These are phyloP conservation scores for Gaeumannomyces tritici DNA, from an alignment of 2,329 filamentous ascomycete genomes.

Conservation along the genomic window DNA sequence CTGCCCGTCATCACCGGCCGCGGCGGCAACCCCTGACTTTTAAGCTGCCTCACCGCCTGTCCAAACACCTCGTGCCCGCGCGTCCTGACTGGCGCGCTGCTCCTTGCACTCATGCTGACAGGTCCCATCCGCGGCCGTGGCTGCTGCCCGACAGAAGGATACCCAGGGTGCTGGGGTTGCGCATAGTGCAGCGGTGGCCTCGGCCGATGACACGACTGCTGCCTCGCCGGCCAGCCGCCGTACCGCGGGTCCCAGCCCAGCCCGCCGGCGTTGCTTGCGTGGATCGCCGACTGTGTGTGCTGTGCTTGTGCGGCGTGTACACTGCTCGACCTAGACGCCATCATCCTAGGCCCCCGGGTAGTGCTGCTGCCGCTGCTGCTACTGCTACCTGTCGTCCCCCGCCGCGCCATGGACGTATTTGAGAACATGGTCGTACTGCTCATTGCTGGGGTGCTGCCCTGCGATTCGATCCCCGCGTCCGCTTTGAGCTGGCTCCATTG, in stretches of 20 bases:
- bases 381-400: neutral
- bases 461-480: neutral
- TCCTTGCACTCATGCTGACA: no score
- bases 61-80: neutral
- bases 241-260: slow-evolving; percentile 1
- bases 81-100: neutral
- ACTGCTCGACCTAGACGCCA: no score
- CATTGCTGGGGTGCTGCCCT: slow-evolving; percentile 1
- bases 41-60: neutral
- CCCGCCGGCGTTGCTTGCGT: neutral
- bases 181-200: no score
- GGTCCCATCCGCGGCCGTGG: no score
- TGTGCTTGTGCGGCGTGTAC: neutral
- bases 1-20: no score
- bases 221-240: neutral
- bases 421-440: neutral
- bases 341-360: neutral
- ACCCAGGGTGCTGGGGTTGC: no score
- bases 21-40: neutral
- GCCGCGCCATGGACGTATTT: no score
- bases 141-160: no score
- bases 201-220: neutral
- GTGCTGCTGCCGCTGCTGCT: neutral
- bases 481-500: slow-evolving; percentile 1
- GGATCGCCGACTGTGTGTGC: neutral